Evolutionary conservation across 2,329 filamentous ascomycete genomes (phyloP).

Genomic region (Calonectria hongkongensis): DNA sequence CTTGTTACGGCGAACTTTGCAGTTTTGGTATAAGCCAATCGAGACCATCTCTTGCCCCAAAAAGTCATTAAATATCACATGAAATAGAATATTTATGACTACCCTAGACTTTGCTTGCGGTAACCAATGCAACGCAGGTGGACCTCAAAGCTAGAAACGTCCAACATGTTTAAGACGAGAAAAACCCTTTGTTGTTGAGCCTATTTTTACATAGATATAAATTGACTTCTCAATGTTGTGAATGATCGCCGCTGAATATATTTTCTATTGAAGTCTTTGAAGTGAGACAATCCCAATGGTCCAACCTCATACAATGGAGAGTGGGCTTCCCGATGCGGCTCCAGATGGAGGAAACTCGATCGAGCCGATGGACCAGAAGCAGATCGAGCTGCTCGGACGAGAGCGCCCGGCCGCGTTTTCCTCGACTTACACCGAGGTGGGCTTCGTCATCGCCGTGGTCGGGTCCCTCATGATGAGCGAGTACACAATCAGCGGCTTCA

Average conservation of each 20-base stretch:
- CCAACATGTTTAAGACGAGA: too few species aligned
- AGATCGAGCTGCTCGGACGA: slow-evolving; percentile 77
- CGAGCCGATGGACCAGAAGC: slow-evolving; percentile 47
- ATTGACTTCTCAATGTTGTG: not conserved
- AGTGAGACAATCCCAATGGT: not conserved
- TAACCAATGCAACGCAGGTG: too few species aligned
- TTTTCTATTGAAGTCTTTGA: not conserved
- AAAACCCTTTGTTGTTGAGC: too few species aligned
- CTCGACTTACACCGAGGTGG: slow-evolving; percentile 71
- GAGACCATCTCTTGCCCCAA: not conserved
- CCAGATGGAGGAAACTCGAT: not conserved
- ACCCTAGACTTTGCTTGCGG: not conserved
- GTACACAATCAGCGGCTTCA: slow-evolving; percentile 86
- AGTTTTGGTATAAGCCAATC: not conserved
- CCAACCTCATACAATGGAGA: not conserved
- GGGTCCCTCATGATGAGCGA: slow-evolving; percentile 81
- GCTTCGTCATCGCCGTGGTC: slow-evolving; percentile 78
- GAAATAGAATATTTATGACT: not conserved
- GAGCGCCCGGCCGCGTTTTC: slow-evolving; percentile 75
- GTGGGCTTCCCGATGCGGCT: not conserved
- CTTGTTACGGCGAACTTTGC: not conserved
- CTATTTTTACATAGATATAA: not conserved
- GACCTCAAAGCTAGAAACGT: too few species aligned
- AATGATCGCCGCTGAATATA: not conserved
- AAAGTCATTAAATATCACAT: not conserved